phyloP scores from a whole-genome alignment of 1,139 yeast genomes.

The Candida smagusa region DNA sequence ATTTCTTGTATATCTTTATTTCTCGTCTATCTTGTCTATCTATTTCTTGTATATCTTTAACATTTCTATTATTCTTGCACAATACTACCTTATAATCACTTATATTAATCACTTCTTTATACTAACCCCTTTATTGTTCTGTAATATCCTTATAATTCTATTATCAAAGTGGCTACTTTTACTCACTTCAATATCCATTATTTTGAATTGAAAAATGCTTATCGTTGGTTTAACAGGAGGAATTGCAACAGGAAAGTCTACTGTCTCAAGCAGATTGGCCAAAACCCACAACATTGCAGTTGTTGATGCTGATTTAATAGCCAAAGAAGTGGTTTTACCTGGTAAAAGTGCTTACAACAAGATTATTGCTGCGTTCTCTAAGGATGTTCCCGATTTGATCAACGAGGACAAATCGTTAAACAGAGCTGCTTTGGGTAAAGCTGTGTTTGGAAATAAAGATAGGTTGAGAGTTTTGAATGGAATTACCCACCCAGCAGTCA shows the following conservation, averaged over 20 bases:
- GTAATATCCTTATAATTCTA: too few species aligned
- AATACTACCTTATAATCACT: too few species aligned
- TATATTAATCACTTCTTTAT: too few species aligned
- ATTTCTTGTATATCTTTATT: background rate
- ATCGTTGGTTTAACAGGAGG: constrained; percentile 95
- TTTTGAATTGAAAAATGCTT: constrained; percentile 49
- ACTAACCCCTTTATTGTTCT: too few species aligned
- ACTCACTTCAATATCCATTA: too few species aligned
- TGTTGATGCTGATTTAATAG: constrained; percentile 88
- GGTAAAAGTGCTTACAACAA: constrained; percentile 67
- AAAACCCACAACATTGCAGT: constrained; percentile 55
- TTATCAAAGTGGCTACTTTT: too few species aligned
- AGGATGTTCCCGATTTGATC: constrained; percentile 54
- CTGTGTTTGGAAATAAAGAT: constrained; percentile 67
- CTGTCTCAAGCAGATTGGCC: constrained; percentile 64
- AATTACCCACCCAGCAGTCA: constrained; percentile 89
- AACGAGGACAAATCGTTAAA: constrained; percentile 53
- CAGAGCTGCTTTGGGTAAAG: constrained; percentile 71
- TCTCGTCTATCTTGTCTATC: too few species aligned
- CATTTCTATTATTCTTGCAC: background rate
- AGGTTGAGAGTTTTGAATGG: constrained; percentile 59
- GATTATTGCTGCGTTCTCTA: constrained; percentile 59
- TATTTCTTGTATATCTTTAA: background rate
- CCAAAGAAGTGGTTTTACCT: constrained; percentile 80
- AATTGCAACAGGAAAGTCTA: constrained; percentile 92